These are phyloP conservation scores for Sicyos baderoa DNA, from an alignment of 306 rosid species.

Conservation along the genomic window DNA sequence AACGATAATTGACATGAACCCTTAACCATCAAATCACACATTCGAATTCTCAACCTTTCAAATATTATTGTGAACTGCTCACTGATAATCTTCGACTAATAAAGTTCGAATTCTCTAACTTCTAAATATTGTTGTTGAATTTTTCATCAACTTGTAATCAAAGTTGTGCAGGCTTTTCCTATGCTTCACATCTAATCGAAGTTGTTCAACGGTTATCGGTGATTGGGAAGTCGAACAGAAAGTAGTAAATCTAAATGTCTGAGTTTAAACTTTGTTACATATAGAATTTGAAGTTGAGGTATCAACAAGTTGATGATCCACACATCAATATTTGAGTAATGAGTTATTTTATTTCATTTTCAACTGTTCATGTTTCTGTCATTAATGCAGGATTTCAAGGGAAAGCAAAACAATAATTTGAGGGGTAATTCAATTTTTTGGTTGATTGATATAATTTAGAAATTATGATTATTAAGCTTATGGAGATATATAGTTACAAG, in stretches of 20 bases:
- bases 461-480: too few species aligned
- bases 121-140: too few species aligned
- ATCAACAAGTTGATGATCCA: neutral
- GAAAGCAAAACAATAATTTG: neutral
- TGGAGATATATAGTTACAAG: too few species aligned
- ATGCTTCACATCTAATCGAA: neutral
- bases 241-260: neutral
- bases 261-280: neutral
- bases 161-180: neutral
- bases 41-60: too few species aligned
- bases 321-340: neutral
- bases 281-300: neutral
- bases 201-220: too few species aligned
- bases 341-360: too few species aligned
- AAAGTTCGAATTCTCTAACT: too few species aligned
- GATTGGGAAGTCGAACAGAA: neutral
- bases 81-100: too few species aligned
- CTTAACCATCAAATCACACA: too few species aligned
- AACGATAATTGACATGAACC: too few species aligned
- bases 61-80: too few species aligned
- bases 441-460: neutral
- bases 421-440: neutral
- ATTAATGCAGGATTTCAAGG: too few species aligned
- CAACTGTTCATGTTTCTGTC: neutral
- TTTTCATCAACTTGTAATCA: neutral